A percentile compares a stretch with the other conserved stretches of the same genome.
Conservation (phyloP, 2,329 filamentous ascomycete genomes). For the Talaromyces piceae region DNA sequence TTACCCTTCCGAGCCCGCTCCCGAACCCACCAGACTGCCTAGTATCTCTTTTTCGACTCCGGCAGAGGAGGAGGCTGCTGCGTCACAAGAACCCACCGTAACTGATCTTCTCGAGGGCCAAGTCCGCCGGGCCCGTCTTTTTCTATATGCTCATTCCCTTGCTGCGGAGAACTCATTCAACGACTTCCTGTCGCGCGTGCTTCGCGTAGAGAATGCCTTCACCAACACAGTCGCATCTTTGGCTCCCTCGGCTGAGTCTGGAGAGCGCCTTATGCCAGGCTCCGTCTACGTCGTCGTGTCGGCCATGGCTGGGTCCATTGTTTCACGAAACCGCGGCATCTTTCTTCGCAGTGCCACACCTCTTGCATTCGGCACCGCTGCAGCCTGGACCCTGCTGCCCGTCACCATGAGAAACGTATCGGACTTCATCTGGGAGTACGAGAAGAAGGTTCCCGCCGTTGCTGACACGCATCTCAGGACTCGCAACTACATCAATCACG, state of each 20-base stretch:
- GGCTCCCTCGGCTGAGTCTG: conserved; percentile 74
- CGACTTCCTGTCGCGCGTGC: conserved; percentile 67
- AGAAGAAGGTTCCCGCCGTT: conserved; percentile 77
- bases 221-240: conserved; percentile 82
- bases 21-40: conserved; percentile 19
- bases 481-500: conserved; percentile 60
- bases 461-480: conserved; percentile 71
- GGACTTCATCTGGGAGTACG: conserved; percentile 83
- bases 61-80: background rate
- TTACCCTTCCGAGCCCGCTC: conserved; percentile 23
- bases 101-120: conserved; percentile 83
- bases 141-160: conserved; percentile 68
- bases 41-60: conserved; percentile 10
- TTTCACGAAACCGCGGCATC: conserved; percentile 80
- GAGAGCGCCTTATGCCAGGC: conserved; percentile 84
- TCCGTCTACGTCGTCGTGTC: conserved; percentile 87
- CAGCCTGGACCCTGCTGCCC: conserved; percentile 78
- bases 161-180: conserved; percentile 77
- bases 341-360: conserved; percentile 71
- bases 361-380: conserved; percentile 69
- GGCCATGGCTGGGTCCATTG: conserved; percentile 88
- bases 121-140: conserved; percentile 71
- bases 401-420: conserved; percentile 85
- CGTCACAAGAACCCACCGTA: conserved; percentile 55
- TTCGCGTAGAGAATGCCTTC: conserved; percentile 81